These are phyloP conservation scores for Pyracantha coccinea DNA, from an alignment of 331 rosid genomes.

Conservation along the genomic window DNA sequence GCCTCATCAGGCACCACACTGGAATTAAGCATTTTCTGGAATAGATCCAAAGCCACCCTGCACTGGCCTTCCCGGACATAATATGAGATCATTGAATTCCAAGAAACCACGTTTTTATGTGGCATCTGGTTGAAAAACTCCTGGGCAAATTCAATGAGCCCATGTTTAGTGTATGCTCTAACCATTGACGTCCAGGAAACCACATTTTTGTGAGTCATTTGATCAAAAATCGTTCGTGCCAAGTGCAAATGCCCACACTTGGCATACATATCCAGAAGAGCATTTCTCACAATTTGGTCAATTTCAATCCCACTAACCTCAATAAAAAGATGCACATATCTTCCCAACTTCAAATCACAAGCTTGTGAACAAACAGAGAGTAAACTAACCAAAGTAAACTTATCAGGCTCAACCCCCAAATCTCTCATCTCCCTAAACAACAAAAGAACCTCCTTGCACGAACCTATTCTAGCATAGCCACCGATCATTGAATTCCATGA, in stretches of 20 bases:
- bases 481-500: slow-evolving; percentile 70
- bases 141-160: slow-evolving; percentile 36
- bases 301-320: slow-evolving; percentile 34
- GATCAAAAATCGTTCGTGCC: slow-evolving; percentile 34
- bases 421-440: slow-evolving; percentile 47
- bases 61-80: slow-evolving; percentile 47
- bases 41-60: slow-evolving; percentile 48
- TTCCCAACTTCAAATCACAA: slow-evolving; percentile 40
- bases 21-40: slow-evolving; percentile 43
- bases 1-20: slow-evolving; percentile 46
- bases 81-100: slow-evolving; percentile 67
- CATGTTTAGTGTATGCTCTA: slow-evolving; percentile 50
- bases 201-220: slow-evolving; percentile 43
- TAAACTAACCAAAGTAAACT: slow-evolving; percentile 52
- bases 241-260: slow-evolving; percentile 51
- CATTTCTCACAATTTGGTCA: slow-evolving; percentile 52
- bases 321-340: slow-evolving; percentile 44
- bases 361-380: slow-evolving; percentile 58
- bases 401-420: slow-evolving; percentile 32
- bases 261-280: slow-evolving; percentile 63
- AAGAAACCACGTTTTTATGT: slow-evolving; percentile 54
- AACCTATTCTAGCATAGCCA: slow-evolving; percentile 52
- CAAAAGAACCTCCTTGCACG: slow-evolving; percentile 22
- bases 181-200: slow-evolving; percentile 66
- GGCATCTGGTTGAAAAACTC: slow-evolving; percentile 48